Base-by-base conservation (phyloP, 2,329 filamentous ascomycete genomes). In the Polytolypa hystricis region DNA sequence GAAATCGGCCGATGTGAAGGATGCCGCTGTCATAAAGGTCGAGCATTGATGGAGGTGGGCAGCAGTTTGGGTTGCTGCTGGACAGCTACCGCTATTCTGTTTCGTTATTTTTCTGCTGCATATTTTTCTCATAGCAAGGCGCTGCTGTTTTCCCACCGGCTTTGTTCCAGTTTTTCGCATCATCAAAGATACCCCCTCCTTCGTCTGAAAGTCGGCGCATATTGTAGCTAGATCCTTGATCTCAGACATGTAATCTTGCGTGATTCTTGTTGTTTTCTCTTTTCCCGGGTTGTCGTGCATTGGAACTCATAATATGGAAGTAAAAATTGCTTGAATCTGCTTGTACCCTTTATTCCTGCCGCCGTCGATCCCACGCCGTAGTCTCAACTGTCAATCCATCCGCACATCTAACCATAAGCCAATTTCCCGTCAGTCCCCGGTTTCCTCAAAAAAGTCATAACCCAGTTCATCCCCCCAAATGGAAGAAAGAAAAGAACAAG, bases 311-410 rank as follows among this genome's bases (percentile, higher is more conserved):
- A n/a, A n/a, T n/a, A n/a, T n/a, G n/a, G n/a, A n/a, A n/a, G n/a
- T n/a, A n/a, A n/a, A n/a, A n/a, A n/a, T n/a, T n/a, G n/a, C n/a
- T n/a, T n/a, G n/a, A n/a, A n/a, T n/a, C n/a, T n/a, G n/a, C 4
- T 16, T 14, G 10, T 5, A n/a, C 17, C 33, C 31, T 19, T 17
- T 19, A 4, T 35, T 39, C 23, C 12, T 26, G 5, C 28, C 37
- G 5, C 23, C 16, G 14, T 35, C 39, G 17, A 16, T 78, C 74
- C 72, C 71, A 76, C 33, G 65, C 62, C 23, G 75, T 79, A 21
- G 74, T 79, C 54, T 79, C 75, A 10, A 78, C 70, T 31, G 66
- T 72, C 47, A 77, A 52, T 14, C 71, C 71, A 47, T 66, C 61
- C 17, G 64, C 66, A 52, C 73, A 64, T 40, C 60, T 63, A 32